Evolutionary conservation across 73 alveolate species (phyloP), one percentile per base, ranked within the genome.

Genomic region (Diophrys appendiculata): DNA sequence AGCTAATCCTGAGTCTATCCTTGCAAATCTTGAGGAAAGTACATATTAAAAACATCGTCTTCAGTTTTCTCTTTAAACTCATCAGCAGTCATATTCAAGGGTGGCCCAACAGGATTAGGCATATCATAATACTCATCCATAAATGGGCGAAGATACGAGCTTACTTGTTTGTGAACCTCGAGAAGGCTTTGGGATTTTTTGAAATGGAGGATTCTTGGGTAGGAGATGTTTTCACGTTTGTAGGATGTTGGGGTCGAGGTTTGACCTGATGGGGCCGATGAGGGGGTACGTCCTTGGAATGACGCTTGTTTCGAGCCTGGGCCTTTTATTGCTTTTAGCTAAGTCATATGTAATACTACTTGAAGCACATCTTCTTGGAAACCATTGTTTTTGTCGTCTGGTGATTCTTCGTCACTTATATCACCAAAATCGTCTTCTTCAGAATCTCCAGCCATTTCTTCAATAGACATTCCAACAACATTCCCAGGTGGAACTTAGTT

Each of bases 131-230:
- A 32, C 23, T 80, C 89, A 29, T 43, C 30, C 14, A 54, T 13
- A 2, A 74, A 31, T 43, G 32, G 60, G 1, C 82, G 33, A 29
- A 69, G 65, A 26, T 27, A 2, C 8, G 69, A 3, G 24, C 53
- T 56, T 31, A 76, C 35, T 29, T 75, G 33, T 30, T 34, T 43
- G 28, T 26, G 68, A 5, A 83, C 77, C n/a, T 76, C 72, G 30
- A 22, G 22, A 32, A 74, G 32, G 22, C 77, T 24, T 69, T 28
- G 0, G 1, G 67, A n/a, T 52, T 56, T 65, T 29, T 74, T 74
- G 43, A 75, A 33, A 83, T 80, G 67, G 77, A 83, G 71, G 24
- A 75, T 32, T 34, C 86, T 34, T 1, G 86, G 91, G 65, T 73
- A 75, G 26, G 68, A 23, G 75, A 23, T 25, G 75, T 26, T 28